Conservation (phyloP, 2,329 filamentous ascomycete species). For the Clonostachys sp. region DNA sequence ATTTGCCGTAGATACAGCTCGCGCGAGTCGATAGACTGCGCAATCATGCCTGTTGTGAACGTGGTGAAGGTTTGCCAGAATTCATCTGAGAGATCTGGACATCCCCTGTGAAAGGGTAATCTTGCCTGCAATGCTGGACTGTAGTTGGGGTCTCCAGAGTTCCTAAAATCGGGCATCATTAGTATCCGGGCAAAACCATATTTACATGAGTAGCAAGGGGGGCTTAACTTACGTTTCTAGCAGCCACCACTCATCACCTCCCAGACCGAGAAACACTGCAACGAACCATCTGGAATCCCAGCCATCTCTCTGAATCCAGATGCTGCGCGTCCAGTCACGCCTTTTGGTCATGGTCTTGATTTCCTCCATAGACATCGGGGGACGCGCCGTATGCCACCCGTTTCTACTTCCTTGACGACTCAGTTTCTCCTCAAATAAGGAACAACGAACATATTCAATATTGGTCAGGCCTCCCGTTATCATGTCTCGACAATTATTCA, state of each 20-base stretch:
- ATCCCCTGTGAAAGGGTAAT: conserved; percentile 36
- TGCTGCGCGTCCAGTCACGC: conserved; percentile 56
- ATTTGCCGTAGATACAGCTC: conserved; percentile 39
- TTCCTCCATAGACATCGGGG: conserved; percentile 46
- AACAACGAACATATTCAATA: conserved; percentile 59
- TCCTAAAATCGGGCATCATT: too few relatives aligned
- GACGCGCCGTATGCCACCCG: conserved; percentile 56
- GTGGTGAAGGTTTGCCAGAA: conserved; percentile 50
- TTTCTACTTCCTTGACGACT: conserved; percentile 53
- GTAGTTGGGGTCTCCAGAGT: too few relatives aligned
- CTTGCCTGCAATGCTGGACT: conserved; percentile 21
- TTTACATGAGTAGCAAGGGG: too few relatives aligned
- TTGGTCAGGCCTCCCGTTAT: conserved; percentile 50
- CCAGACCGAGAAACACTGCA: conserved; percentile 63
- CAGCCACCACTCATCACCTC: conserved; percentile 77
- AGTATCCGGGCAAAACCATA: too few relatives aligned
- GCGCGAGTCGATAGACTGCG: conserved; percentile 43
- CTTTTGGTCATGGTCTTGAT: conserved; percentile 58
- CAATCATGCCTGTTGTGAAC: conserved; percentile 45
- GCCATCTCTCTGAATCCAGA: conserved; percentile 66
- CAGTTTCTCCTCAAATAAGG: conserved; percentile 58
- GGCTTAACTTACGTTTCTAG: conserved; percentile 52
- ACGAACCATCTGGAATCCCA: conserved; percentile 73
- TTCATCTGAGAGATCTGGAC: conserved; percentile 36
- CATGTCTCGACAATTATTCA: conserved; percentile 58